A percentile compares a stretch with the other conserved stretches of the same genome.
phyloP scores from a whole-genome alignment of 2,329 filamentous ascomycete genomes.

The Hansfordia pulvinata region DNA sequence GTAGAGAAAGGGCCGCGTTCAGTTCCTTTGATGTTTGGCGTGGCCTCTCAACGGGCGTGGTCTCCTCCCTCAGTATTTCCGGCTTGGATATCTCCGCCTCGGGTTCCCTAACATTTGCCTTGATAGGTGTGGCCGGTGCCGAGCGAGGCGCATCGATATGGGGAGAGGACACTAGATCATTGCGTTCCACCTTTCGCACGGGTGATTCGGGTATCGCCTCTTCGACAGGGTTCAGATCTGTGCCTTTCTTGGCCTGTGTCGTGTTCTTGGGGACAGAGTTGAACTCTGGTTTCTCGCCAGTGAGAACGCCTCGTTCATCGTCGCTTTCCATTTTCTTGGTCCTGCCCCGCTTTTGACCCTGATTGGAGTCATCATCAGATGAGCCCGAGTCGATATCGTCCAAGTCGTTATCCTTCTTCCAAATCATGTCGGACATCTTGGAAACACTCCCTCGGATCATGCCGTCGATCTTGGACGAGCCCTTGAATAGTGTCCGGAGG shows the following conservation, averaged over 20 bases:
- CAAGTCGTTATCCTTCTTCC: slow-evolving; percentile 33
- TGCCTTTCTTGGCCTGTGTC: slow-evolving; percentile 6
- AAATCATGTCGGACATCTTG: slow-evolving; percentile 41
- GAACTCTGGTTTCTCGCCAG: too few species aligned
- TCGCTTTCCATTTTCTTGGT: slow-evolving; percentile 16
- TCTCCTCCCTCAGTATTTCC: too few species aligned
- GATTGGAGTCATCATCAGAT: slow-evolving; percentile 35
- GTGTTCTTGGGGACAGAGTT: slow-evolving; percentile 8
- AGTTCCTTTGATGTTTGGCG: slow-evolving; percentile 21
- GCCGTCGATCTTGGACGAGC: slow-evolving; percentile 53
- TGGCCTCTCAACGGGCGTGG: slow-evolving; percentile 14
- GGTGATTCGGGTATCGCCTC: slow-evolving; percentile 14
- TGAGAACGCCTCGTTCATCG: background rate
- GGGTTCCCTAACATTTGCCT: slow-evolving; percentile 13
- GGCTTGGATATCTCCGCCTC: slow-evolving; percentile 22
- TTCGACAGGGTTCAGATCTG: slow-evolving; percentile 4
- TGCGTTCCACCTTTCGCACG: slow-evolving; percentile 27
- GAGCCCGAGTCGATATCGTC: slow-evolving; percentile 20
- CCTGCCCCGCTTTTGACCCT: slow-evolving; percentile 25
- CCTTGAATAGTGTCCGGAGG: slow-evolving; percentile 66
- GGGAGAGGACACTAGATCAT: slow-evolving; percentile 34
- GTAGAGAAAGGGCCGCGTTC: slow-evolving; percentile 17
- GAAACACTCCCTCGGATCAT: slow-evolving; percentile 49
- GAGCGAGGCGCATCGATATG: slow-evolving; percentile 30
- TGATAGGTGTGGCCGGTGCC: slow-evolving; percentile 17